Evolutionary conservation across 2,329 filamentous ascomycete genomes (phyloP).

Genomic region (Alternaria postmessia): DNA sequence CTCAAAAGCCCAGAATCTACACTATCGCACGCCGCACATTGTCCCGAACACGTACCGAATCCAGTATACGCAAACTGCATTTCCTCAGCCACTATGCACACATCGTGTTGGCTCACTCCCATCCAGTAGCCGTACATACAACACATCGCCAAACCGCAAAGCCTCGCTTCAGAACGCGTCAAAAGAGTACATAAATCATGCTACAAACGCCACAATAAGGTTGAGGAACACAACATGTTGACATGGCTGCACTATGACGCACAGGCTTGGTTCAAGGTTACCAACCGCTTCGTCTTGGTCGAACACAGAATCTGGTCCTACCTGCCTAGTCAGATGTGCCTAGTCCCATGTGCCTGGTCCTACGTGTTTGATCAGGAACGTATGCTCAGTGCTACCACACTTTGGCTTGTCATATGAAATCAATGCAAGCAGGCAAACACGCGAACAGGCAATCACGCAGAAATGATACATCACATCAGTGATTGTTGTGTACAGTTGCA

Average conservation of each 20-base stretch:
- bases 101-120: background rate
- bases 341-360: background rate
- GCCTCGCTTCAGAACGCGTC: background rate
- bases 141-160: background rate
- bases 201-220: background rate
- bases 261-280: background rate
- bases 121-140: background rate
- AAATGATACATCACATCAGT: background rate
- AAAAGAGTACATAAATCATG: background rate
- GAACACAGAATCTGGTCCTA: conserved; percentile 1
- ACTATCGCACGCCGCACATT: background rate
- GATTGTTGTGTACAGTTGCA: background rate
- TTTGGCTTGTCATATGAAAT: background rate
- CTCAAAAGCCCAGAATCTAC: background rate
- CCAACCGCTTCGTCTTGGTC: background rate
- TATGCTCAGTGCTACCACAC: background rate
- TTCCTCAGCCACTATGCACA: background rate
- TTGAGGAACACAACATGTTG: background rate
- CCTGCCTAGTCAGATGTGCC: background rate
- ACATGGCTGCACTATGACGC: background rate
- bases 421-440: background rate
- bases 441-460: background rate
- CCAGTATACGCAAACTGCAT: background rate
- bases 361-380: background rate
- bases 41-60: background rate